Conservation (phyloP, 257 asterid genomes). For the Salvia miltiorrhiza region DNA sequence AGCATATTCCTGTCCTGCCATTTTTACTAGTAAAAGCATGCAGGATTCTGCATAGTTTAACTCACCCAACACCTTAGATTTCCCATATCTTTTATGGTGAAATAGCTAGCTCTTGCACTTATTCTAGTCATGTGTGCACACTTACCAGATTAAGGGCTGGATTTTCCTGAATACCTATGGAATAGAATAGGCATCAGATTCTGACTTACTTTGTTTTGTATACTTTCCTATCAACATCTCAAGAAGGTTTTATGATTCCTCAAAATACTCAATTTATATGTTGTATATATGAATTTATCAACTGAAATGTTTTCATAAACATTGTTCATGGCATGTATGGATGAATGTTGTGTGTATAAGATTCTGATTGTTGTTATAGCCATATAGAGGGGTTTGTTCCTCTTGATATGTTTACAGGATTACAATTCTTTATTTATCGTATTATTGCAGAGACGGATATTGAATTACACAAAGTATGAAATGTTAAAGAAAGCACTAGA, state of each 20-base stretch:
- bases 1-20: no score
- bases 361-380: background rate
- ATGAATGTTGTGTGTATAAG: constrained; percentile 1
- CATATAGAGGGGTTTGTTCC: background rate
- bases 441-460: constrained; percentile 61
- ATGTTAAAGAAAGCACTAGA: constrained; percentile 93
- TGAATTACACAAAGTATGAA: constrained; percentile 79
- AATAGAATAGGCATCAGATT: no score
- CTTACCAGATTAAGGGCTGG: no score
- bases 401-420: background rate
- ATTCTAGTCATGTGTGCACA: no score
- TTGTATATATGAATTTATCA: background rate
- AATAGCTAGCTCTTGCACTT: no score
- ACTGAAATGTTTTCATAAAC: background rate
- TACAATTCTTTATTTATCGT: constrained; percentile 6
- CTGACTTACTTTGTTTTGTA: no score
- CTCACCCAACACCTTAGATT: no score
- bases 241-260: background rate
- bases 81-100: no score
- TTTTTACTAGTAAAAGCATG: no score
- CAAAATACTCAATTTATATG: background rate
- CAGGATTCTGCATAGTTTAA: no score
- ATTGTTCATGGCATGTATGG: background rate
- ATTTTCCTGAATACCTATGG: no score
- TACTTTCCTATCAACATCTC: background rate